phyloP scores from a whole-genome alignment of 176 grass and related monocot species.

The Oryza longistaminata region DNA sequence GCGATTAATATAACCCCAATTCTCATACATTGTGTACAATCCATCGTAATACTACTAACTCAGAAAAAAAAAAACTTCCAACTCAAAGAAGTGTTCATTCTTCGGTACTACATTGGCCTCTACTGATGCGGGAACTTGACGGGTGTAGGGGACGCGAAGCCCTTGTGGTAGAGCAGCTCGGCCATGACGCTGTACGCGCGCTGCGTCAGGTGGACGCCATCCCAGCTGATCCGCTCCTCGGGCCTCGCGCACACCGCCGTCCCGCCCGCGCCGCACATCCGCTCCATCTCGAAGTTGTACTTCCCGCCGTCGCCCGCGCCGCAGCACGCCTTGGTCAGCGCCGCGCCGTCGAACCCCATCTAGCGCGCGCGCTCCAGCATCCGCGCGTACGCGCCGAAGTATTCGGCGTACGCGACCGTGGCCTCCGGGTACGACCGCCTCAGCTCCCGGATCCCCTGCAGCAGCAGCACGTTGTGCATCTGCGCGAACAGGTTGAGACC shows the following conservation, averaged over 20 bases:
- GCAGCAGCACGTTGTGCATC: slow-evolving; percentile 57
- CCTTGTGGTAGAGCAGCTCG: neutral
- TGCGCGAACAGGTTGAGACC: slow-evolving; percentile 58
- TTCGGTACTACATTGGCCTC: neutral
- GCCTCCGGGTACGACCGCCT: slow-evolving; percentile 15
- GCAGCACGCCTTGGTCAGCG: slow-evolving; percentile 53
- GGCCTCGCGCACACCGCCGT: neutral
- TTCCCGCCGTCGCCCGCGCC: slow-evolving; percentile 37
- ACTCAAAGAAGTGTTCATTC: no score
- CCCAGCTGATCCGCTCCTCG: neutral
- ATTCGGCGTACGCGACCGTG: slow-evolving; percentile 56
- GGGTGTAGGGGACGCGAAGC: neutral
- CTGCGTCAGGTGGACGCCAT: neutral
- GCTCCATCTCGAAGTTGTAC: neutral
- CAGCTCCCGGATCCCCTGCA: slow-evolving; percentile 37
- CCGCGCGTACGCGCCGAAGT: slow-evolving; percentile 63
- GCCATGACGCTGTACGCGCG: neutral
- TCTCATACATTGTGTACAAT: no score
- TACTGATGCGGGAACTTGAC: neutral
- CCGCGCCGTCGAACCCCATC: slow-evolving; percentile 46
- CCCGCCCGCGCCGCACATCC: neutral
- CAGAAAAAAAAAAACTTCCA: no score
- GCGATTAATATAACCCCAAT: no score
- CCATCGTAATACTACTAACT: no score
- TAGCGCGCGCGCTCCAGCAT: slow-evolving; percentile 46